A percentile compares a stretch with the other conserved stretches of the same genome.
Conservation (phyloP, 345 rosid genomes). For the Populus ilicifolia region DNA sequence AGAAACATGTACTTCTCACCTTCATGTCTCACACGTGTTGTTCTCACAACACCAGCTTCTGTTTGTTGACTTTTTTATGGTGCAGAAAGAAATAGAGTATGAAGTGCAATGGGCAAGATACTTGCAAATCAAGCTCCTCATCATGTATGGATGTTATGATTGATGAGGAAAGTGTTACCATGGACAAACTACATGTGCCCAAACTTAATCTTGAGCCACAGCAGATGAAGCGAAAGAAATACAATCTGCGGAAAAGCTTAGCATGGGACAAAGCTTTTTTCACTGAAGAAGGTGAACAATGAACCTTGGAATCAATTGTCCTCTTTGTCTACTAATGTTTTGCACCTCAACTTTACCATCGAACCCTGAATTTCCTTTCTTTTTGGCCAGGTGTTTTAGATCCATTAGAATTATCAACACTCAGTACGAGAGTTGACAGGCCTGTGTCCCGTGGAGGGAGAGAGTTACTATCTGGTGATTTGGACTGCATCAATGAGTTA, state of each 20-base stretch:
- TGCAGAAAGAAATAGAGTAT: constrained; percentile 2
- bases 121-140: constrained; percentile 18
- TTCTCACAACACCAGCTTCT: too few species aligned
- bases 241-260: constrained; percentile 80
- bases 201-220: constrained; percentile 66
- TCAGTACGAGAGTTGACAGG: constrained; percentile 44
- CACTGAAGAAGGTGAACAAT: constrained; percentile 76
- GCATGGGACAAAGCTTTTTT: constrained; percentile 89
- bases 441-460: constrained; percentile 49
- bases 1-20: too few species aligned
- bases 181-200: constrained; percentile 40
- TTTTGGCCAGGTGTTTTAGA: constrained; percentile 56
- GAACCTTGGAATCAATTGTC: background rate
- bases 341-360: background rate
- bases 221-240: constrained; percentile 87
- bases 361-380: background rate
- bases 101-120: constrained; percentile 7
- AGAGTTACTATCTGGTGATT: constrained; percentile 35
- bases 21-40: too few species aligned
- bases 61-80: too few species aligned
- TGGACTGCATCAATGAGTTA: constrained; percentile 31
- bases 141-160: constrained; percentile 16
- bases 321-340: background rate
- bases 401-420: constrained; percentile 62
- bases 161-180: constrained; percentile 48